Evolutionary conservation across 441 rosid species (phyloP).

Genomic region (Viola pubescens): DNA sequence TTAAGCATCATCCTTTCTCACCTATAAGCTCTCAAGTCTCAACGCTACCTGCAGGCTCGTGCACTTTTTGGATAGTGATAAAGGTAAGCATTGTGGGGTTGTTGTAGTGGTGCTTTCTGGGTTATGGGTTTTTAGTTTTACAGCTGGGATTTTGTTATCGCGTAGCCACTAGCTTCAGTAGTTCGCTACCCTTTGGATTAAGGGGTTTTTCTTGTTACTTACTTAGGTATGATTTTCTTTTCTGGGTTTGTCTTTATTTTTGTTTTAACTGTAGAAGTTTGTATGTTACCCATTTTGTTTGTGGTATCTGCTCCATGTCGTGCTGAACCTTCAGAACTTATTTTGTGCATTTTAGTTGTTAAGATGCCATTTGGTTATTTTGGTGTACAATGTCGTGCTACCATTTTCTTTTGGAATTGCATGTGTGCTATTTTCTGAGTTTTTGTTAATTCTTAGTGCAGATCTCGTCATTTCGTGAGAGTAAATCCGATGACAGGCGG

Average conservation of each 20-base stretch:
- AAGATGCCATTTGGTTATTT: too few relatives aligned
- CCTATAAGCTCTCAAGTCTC: constrained; percentile 1
- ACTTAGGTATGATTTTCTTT: too few relatives aligned
- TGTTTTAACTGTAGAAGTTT: too few relatives aligned
- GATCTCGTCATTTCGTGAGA: constrained; percentile 94
- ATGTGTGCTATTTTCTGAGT: constrained; percentile 6
- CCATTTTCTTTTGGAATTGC: constrained; percentile 7
- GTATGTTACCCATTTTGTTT: too few relatives aligned
- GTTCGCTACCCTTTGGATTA: too few relatives aligned
- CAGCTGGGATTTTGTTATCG: constrained; percentile 4
- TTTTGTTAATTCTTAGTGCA: constrained; percentile 26
- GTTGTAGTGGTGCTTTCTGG: neutral
- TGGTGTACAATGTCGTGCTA: constrained; percentile 7
- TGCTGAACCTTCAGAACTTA: too few relatives aligned
- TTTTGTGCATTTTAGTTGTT: too few relatives aligned
- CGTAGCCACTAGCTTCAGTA: neutral
- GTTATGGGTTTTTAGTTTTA: neutral
- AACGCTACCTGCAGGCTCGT: neutral
- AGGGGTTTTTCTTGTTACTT: too few relatives aligned
- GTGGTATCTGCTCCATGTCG: too few relatives aligned
- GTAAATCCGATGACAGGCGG: constrained; percentile 85
- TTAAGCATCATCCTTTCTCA: constrained; percentile 11
- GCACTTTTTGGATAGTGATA: neutral
- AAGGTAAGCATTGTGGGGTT: neutral
- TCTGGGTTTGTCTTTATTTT: too few relatives aligned